phyloP scores from a whole-genome alignment of 2,329 filamentous ascomycete genomes.

The Blastomyces emzantsi region DNA sequence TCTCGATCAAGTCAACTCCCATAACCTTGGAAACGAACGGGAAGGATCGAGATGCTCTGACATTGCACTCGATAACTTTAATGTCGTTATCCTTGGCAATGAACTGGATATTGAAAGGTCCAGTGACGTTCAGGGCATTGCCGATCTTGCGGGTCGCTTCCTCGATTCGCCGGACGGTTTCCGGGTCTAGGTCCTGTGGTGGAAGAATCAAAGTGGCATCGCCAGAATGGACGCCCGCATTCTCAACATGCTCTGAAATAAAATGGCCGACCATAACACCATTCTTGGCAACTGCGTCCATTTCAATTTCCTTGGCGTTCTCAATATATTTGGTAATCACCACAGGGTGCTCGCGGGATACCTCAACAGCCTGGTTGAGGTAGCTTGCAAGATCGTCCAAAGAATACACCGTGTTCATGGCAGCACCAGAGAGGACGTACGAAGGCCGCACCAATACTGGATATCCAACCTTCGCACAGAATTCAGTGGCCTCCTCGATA shows the following conservation, averaged over 20 bases:
- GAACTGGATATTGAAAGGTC: slow-evolving; percentile 98
- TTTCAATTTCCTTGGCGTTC: slow-evolving; percentile 98
- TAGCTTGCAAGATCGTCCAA: slow-evolving; percentile 85
- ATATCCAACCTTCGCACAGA: slow-evolving; percentile 83
- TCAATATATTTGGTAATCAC: slow-evolving; percentile 99
- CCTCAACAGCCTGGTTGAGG: slow-evolving; percentile 80
- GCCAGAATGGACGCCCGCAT: slow-evolving; percentile 95
- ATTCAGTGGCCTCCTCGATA: slow-evolving; percentile 77
- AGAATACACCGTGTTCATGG: slow-evolving; percentile 99
- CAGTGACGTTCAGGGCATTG: slow-evolving; percentile 86
- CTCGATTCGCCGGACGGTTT: slow-evolving; percentile 84
- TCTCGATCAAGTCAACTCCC: slow-evolving; percentile 94
- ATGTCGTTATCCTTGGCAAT: slow-evolving; percentile 99
- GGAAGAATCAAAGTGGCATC: slow-evolving; percentile 93
- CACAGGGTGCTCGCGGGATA: slow-evolving; percentile 90
- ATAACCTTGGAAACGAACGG: slow-evolving; percentile 98
- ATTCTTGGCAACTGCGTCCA: slow-evolving; percentile 92
- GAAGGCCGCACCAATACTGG: slow-evolving; percentile 92
- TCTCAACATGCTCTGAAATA: slow-evolving; percentile 97
- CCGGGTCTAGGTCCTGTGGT: slow-evolving; percentile 81
- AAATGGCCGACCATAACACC: slow-evolving; percentile 90
- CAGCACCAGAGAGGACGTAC: slow-evolving; percentile 92
- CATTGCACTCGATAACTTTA: slow-evolving; percentile 99
- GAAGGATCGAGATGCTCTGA: slow-evolving; percentile 90
- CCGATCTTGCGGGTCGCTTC: slow-evolving; percentile 95